Base-by-base conservation (phyloP, 1,284 basidiomycete genomes). In the Rhizoctonia solani region DNA sequence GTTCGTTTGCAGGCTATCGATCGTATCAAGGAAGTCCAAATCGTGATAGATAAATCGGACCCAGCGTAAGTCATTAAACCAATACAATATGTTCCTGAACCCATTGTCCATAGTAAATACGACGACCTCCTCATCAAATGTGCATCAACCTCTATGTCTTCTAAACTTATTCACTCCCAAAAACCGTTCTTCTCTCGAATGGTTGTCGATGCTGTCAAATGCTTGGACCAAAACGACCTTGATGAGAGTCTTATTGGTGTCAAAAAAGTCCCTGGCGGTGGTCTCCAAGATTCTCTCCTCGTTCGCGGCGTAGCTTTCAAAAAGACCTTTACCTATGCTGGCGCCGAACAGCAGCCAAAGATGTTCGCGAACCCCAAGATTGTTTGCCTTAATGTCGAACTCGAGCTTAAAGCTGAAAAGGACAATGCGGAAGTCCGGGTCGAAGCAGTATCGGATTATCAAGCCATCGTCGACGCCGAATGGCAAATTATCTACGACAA, bases 401-500 rank as follows among this genome's bases (percentile, higher is more conserved):
- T 99, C 68, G 97, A 99, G 79, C 84, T 99, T 74, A 99, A 99
- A 80, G 97, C 97, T 0, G 97, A 99, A 80, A 97, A 98, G 79
- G 97, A 99, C 80, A 99, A 99, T 73, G 97, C 97, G 8, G 97
- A 99, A 79, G 92, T 99, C 49, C 88, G 97, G 37, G 93, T 99
- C 56, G 94, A 98, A 75, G 90, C 92, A 54, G 96, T 99, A 25
- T 89, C 93, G 23, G 95, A 98, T 74, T 99, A 99, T 78, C 97
- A 99, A 79, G 95, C 95, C 4, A 98, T 99, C 72, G 97, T 99
- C 67, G 95, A 99, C 75, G 97, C 97, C 27, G 97, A 99, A 78
- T 99, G 97, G 97, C 91, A 95, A 74, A 99, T 99, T 79, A 99
- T 99, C 77, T 99, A 95, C 81, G 87, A 91, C 74, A 99, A 99